Base-by-base conservation (phyloP, 352 stramenopile genomes). In the Sclerospora graminicola region DNA sequence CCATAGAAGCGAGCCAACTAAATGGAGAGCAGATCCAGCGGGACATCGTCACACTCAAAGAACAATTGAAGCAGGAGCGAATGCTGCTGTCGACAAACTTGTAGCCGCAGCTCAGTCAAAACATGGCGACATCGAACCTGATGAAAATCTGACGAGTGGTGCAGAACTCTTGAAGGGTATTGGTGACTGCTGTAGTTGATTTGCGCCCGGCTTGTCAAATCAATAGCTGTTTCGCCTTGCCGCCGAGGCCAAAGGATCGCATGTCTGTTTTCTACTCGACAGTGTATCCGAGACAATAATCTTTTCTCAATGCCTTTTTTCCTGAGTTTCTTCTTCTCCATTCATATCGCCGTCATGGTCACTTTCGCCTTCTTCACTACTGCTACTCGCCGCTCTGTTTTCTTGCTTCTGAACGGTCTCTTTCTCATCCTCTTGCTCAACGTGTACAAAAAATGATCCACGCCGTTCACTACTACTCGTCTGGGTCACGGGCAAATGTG, bases 81-180 rank as follows among this genome's bases (percentile, higher is more conserved):
- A 39, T 54, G 95, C 19, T 85, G 82, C 24, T 90, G 85, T 43
- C 66, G 94, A 5, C 76, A 95, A 51, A 82, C 77, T 14, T 51
- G 63, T 9, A 55, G 60, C 10, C 48, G 93, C 21, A 94, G 95
- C 33, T 82, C 83, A 0, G 34, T 45, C 28, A 82, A 96, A 89
- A 94, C 50, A 54, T 89, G 28, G 82, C 86, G 35, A 79, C 71
- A 0, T 57, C 84, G 20, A 50, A 82, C 29, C 19, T 39, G 26
- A 9, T 28, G 13, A 33, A 4, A 33, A 15, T 5, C 4, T 33
- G 28, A 33, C 28, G 9, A 33, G 9, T 33, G 28, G 30, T 23
- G 9, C 8, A 38, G 24, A 53, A 41, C 28, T 10, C 23, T 29
- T 18, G 27, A 26, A 8, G 14, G 9, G 37, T 30, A 21, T 16